phyloP scores from a whole-genome alignment of 2,329 filamentous ascomycete species.

The Lachnellula cervina region DNA sequence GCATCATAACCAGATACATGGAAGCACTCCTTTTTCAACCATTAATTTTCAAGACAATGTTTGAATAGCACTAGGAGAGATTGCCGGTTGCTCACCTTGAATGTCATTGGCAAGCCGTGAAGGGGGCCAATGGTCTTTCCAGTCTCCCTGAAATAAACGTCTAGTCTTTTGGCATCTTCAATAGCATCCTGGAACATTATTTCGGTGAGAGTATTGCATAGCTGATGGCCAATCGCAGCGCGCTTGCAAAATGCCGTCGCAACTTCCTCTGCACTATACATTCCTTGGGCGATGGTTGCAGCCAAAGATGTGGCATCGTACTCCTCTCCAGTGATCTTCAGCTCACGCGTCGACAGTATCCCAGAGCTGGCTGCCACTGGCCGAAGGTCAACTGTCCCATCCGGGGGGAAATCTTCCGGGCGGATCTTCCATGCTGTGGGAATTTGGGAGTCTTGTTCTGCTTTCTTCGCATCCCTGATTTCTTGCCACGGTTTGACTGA shows the following conservation, averaged over 20 bases:
- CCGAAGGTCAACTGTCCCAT: constrained; percentile 21
- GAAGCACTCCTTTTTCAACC: constrained; percentile 56
- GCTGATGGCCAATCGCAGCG: constrained; percentile 44
- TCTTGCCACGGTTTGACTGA: constrained; percentile 13
- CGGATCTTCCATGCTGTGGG: constrained; percentile 25
- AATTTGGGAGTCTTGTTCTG: constrained; percentile 23
- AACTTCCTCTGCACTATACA: constrained; percentile 33
- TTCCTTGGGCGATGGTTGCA: constrained; percentile 14
- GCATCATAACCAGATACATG: constrained; percentile 48
- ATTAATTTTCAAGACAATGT: constrained; percentile 38
- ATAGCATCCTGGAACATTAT: constrained; percentile 48
- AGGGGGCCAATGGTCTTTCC: constrained; percentile 50
- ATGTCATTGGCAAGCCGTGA: constrained; percentile 53
- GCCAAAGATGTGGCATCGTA: constrained; percentile 29
- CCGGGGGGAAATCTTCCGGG: constrained; percentile 17
- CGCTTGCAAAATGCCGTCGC: constrained; percentile 46
- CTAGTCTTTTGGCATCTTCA: constrained; percentile 39
- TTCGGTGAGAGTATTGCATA: constrained; percentile 42
- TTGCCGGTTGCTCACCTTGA: constrained; percentile 27
- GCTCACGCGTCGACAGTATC: constrained; percentile 22
- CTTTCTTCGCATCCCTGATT: constrained; percentile 20
- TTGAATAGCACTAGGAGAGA: background rate
- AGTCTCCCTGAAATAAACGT: constrained; percentile 37
- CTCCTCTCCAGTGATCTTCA: constrained; percentile 26
- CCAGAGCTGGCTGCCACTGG: constrained; percentile 20